Percentiles rank a stretch among this genome's conserved stretches.
These are phyloP conservation scores for Apiospora phragmitis DNA, from an alignment of 2,329 filamentous ascomycete genomes.

Conservation along the genomic window DNA sequence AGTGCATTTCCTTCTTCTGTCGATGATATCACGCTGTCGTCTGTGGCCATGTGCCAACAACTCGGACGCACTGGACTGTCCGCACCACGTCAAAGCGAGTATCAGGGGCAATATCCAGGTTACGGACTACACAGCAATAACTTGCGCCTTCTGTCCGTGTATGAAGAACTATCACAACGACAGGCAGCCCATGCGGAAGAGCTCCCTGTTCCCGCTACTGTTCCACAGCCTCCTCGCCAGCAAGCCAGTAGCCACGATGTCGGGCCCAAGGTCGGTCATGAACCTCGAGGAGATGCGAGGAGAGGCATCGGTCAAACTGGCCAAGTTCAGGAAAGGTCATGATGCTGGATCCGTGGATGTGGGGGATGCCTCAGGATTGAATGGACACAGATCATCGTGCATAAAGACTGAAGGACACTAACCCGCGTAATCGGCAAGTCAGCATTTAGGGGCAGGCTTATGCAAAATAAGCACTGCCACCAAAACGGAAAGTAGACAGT, in stretches of 20 bases:
- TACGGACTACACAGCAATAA: constrained; percentile 18
- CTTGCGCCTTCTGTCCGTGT: constrained; percentile 22
- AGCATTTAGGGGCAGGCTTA: neutral
- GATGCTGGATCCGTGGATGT: constrained; percentile 20
- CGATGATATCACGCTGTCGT: constrained; percentile 25
- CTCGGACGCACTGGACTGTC: constrained; percentile 18
- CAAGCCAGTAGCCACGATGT: neutral
- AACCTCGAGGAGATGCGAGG: constrained; percentile 16
- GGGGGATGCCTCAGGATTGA: neutral
- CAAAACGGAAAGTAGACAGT: neutral
- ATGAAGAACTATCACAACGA: constrained; percentile 20
- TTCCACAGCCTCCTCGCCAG: constrained; percentile 17
- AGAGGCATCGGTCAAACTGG: constrained; percentile 12
- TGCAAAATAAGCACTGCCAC: neutral
- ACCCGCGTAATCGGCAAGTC: neutral
- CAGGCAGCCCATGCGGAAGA: constrained; percentile 22
- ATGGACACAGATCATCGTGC: neutral
- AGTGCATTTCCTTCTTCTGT: constrained; percentile 20
- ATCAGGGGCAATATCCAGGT: neutral
- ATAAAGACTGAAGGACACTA: no score
- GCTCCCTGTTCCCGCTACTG: constrained; percentile 20
- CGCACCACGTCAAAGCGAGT: constrained; percentile 13
- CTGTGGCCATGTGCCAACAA: constrained; percentile 25
- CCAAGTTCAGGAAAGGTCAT: constrained; percentile 15
- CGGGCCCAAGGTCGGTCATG: constrained; percentile 15